Conservation (phyloP, 345 rosid species). For the Limnanthes douglasii region DNA sequence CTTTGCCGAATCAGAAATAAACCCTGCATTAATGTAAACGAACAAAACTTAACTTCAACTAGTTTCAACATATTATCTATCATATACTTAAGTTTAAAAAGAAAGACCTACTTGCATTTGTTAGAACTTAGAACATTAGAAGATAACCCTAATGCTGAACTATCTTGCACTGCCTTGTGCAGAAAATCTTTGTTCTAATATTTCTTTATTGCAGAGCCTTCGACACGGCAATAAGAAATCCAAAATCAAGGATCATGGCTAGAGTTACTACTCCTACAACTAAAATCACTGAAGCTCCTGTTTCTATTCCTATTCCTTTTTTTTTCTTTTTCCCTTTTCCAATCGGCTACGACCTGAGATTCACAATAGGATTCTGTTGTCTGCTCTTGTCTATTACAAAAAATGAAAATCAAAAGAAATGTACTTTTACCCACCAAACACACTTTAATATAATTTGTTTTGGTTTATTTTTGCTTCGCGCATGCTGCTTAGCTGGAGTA, state of each 20-base stretch:
- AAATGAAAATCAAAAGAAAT: too few relatives aligned
- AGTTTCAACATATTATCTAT: neutral
- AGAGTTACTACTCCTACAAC: constrained; percentile 19
- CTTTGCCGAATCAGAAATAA: constrained; percentile 63
- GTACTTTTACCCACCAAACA: too few relatives aligned
- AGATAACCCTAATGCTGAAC: constrained; percentile 27
- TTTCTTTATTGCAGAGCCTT: constrained; percentile 19
- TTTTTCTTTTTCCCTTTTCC: too few relatives aligned
- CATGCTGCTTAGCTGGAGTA: too few relatives aligned
- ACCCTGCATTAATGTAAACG: constrained; percentile 25
- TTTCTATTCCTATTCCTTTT: constrained; percentile 16
- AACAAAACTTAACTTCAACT: neutral
- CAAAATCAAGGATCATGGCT: constrained; percentile 19
- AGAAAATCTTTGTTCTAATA: constrained; percentile 34
- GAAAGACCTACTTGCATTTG: constrained; percentile 40
- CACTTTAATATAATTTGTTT: too few relatives aligned
- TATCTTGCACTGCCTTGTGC: constrained; percentile 31
- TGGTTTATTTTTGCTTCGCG: too few relatives aligned
- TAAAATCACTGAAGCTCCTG: constrained; percentile 25
- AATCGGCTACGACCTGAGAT: constrained; percentile 9
- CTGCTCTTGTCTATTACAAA: constrained; percentile 24
- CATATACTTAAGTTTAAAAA: neutral
- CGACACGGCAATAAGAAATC: constrained; percentile 19
- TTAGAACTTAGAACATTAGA: constrained; percentile 35
- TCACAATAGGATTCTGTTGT: constrained; percentile 34